Evolutionary conservation across 1,139 yeast species (phyloP).

Genomic region (Debaryomyces sp.): DNA sequence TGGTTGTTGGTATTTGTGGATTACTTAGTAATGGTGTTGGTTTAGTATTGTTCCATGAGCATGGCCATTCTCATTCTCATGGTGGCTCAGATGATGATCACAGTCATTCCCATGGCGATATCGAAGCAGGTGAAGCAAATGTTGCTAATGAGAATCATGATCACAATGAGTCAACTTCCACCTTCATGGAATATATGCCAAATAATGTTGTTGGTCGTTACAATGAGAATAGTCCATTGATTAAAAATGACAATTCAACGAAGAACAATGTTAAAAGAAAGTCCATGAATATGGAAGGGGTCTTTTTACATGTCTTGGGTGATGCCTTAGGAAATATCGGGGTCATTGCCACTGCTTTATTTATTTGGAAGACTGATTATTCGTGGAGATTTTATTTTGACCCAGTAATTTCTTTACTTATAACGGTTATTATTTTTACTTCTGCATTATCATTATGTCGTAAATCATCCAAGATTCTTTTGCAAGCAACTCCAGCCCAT

Average conservation of each 20-base stretch:
- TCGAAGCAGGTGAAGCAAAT: constrained; percentile 13
- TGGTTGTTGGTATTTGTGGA: constrained; percentile 83
- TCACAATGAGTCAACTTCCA: constrained; percentile 32
- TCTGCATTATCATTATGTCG: constrained; percentile 90
- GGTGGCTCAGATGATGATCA: constrained; percentile 22
- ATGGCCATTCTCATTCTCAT: constrained; percentile 70
- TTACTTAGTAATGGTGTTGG: constrained; percentile 82
- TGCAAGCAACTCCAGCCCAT: constrained; percentile 90
- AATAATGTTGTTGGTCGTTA: constrained; percentile 40
- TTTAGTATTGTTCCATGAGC: constrained; percentile 86
- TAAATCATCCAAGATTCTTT: constrained; percentile 80
- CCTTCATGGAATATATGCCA: constrained; percentile 41
- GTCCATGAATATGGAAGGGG: constrained; percentile 96
- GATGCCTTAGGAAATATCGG: constrained; percentile 97
- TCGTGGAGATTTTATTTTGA: constrained; percentile 87
- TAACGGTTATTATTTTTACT: constrained; percentile 85
- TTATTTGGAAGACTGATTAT: constrained; percentile 91
- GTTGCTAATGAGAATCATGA: constrained; percentile 21
- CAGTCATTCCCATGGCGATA: constrained; percentile 26
- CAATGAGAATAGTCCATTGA: constrained; percentile 37
- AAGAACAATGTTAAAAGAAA: constrained; percentile 36
- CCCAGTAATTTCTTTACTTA: constrained; percentile 81
- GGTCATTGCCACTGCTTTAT: constrained; percentile 84
- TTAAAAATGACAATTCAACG: constrained; percentile 22
- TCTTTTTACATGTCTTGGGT: constrained; percentile 90